Evolutionary conservation across 1,284 basidiomycete species (phyloP).

Genomic region (Ustilago crameri): DNA sequence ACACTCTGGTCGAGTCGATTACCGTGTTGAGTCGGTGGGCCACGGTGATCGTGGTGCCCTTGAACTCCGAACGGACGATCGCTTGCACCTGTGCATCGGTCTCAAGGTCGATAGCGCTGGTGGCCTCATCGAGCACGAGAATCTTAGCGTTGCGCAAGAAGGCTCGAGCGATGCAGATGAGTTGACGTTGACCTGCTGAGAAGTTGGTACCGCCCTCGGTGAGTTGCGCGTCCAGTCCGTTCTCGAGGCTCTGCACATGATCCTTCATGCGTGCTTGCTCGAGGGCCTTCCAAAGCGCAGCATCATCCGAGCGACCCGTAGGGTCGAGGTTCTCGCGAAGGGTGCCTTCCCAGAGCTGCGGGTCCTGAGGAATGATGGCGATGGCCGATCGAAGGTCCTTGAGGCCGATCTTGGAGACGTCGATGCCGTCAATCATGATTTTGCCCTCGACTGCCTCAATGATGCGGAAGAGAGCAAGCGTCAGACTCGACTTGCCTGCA

Average conservation of each 20-base stretch:
- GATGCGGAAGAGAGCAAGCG: conserved; percentile 70
- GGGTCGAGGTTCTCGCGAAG: conserved; percentile 87
- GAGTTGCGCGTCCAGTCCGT: conserved; percentile 80
- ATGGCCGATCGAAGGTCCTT: conserved; percentile 75
- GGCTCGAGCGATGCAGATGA: conserved; percentile 68
- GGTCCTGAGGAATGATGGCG: conserved; percentile 84
- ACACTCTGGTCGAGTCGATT: conserved; percentile 82
- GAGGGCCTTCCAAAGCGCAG: conserved; percentile 83
- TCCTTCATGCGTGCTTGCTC: conserved; percentile 77
- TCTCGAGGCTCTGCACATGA: conserved; percentile 79
- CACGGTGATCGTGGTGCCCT: conserved; percentile 70
- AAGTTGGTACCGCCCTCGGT: conserved; percentile 83
- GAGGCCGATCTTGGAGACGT: conserved; percentile 84
- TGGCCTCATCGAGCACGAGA: conserved; percentile 88
- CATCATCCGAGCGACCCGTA: conserved; percentile 75
- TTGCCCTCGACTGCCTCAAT: conserved; percentile 79
- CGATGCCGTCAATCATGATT: conserved; percentile 84
- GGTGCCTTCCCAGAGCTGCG: conserved; percentile 84
- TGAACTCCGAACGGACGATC: conserved; percentile 75
- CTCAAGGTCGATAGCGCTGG: conserved; percentile 77
- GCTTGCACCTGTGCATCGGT: conserved; percentile 87
- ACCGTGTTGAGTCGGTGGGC: conserved; percentile 88
- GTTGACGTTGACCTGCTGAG: conserved; percentile 79
- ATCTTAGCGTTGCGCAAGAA: conserved; percentile 75
- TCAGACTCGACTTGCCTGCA: conserved; percentile 87